Conservation (phyloP, 2,329 filamentous ascomycete genomes). For the Rhinocladiella similis region DNA sequence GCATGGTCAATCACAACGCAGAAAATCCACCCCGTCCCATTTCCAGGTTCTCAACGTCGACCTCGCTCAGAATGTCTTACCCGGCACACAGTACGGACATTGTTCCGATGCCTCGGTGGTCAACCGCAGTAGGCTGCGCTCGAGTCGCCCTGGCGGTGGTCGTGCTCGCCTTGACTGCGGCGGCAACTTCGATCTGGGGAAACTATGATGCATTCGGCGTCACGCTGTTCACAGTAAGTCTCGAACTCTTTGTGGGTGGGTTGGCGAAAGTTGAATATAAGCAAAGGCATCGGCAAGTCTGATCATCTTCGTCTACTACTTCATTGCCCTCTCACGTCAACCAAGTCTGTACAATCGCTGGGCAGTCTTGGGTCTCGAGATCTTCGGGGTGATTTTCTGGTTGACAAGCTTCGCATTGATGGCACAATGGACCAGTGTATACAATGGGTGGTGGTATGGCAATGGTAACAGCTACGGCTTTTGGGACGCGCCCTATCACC, state of each 20-base stretch:
- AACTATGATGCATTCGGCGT: constrained; percentile 21
- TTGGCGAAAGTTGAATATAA: background rate
- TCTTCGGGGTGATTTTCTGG: constrained; percentile 25
- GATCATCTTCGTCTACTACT: constrained; percentile 26
- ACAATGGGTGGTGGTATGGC: constrained; percentile 17
- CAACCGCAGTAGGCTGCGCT: constrained; percentile 21
- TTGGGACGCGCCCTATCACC: constrained; percentile 18
- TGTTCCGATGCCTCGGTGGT: constrained; percentile 29
- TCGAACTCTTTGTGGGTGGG: background rate
- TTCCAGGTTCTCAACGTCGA: constrained; percentile 21
- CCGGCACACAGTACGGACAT: constrained; percentile 4
- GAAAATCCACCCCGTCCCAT: constrained; percentile 5
- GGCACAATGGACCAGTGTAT: constrained; percentile 18
- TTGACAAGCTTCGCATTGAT: constrained; percentile 21
- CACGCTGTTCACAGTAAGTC: constrained; percentile 27
- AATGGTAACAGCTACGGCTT: constrained; percentile 13
- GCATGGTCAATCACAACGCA: constrained; percentile 9
- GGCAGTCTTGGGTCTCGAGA: constrained; percentile 25
- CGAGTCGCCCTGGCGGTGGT: constrained; percentile 21
- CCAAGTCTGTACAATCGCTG: constrained; percentile 26
- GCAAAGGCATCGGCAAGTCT: constrained; percentile 21
- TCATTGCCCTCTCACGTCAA: constrained; percentile 21
- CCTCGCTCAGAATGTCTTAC: constrained; percentile 12
- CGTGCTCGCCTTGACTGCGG: constrained; percentile 22
- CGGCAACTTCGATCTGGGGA: constrained; percentile 21